A percentile compares a stretch with the other conserved stretches of the same genome.
Evolutionary conservation across 441 rosid genomes (phyloP).

Genomic region (Dalechampia spathulata): DNA sequence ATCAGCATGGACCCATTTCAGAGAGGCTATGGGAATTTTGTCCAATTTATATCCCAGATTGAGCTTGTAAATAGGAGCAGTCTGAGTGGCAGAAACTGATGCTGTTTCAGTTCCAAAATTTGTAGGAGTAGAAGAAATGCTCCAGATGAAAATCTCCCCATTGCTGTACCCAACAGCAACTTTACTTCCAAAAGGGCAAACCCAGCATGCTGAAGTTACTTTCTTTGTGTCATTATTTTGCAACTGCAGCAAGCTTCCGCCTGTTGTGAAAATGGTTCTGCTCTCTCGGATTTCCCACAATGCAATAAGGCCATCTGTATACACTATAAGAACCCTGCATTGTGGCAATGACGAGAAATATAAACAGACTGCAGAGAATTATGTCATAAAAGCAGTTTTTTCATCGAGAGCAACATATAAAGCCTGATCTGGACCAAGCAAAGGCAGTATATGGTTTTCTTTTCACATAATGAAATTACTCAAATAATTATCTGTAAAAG

Average conservation of each 20-base stretch:
- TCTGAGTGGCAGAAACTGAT: constrained; percentile 34
- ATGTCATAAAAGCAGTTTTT: neutral
- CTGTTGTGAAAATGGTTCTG: constrained; percentile 46
- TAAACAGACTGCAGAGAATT: neutral
- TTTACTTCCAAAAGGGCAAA: constrained; percentile 75
- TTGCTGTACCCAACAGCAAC: constrained; percentile 70
- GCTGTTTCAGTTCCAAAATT: constrained; percentile 33
- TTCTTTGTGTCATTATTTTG: constrained; percentile 57
- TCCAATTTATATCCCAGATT: constrained; percentile 80
- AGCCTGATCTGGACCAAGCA: too few relatives aligned
- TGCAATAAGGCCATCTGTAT: constrained; percentile 54
- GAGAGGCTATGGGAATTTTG: constrained; percentile 54
- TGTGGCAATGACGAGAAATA: neutral
- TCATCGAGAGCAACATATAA: neutral
- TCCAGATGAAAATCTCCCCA: constrained; percentile 78
- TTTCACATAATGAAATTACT: too few relatives aligned
- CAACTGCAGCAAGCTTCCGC: constrained; percentile 48
- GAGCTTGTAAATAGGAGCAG: constrained; percentile 53
- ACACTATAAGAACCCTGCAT: constrained; percentile 70
- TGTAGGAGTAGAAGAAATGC: constrained; percentile 34
- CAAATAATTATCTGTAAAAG: too few relatives aligned
- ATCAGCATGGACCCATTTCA: constrained; percentile 68
- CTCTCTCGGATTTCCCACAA: constrained; percentile 79
- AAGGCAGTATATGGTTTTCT: too few relatives aligned
- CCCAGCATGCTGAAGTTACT: constrained; percentile 87